These are phyloP conservation scores for Penicillium oxalicum DNA, from an alignment of 2,329 filamentous ascomycete genomes.

Conservation along the genomic window DNA sequence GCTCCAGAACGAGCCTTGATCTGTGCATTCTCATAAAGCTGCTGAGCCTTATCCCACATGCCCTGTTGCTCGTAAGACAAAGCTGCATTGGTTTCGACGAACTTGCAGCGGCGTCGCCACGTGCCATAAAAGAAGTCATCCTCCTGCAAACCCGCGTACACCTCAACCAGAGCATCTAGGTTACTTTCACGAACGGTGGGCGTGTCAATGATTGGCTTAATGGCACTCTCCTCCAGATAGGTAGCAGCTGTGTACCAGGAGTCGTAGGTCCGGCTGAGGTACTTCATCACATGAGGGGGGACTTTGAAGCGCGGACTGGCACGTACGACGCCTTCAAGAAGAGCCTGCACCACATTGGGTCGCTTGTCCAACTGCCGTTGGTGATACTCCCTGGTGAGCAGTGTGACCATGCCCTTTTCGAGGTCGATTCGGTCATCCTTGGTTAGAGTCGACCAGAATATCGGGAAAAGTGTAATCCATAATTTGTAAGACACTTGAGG, in stretches of 20 bases:
- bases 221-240: conserved; percentile 82
- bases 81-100: conserved; percentile 94
- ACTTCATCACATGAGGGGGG: conserved; percentile 93
- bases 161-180: conserved; percentile 86
- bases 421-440: conserved; percentile 86
- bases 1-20: conserved; percentile 94
- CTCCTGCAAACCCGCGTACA: conserved; percentile 86
- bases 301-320: conserved; percentile 85
- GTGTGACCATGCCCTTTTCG: conserved; percentile 80
- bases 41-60: conserved; percentile 98
- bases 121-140: conserved; percentile 97
- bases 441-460: conserved; percentile 84
- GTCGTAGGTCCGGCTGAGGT: conserved; percentile 86
- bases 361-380: conserved; percentile 88
- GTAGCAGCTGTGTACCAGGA: conserved; percentile 93
- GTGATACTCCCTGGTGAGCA: conserved; percentile 94
- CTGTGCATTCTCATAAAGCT: conserved; percentile 92
- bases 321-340: conserved; percentile 80
- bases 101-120: conserved; percentile 90
- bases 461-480: conserved; percentile 85
- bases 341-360: conserved; percentile 89
- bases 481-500: conserved; percentile 74
- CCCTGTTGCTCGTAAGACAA: conserved; percentile 98
- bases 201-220: conserved; percentile 79
- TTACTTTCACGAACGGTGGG: conserved; percentile 84